A percentile compares a stretch with the other conserved stretches of the same genome.
Conservation (phyloP, 768 basidiomycete species). For the Tulasnella sp. region DNA sequence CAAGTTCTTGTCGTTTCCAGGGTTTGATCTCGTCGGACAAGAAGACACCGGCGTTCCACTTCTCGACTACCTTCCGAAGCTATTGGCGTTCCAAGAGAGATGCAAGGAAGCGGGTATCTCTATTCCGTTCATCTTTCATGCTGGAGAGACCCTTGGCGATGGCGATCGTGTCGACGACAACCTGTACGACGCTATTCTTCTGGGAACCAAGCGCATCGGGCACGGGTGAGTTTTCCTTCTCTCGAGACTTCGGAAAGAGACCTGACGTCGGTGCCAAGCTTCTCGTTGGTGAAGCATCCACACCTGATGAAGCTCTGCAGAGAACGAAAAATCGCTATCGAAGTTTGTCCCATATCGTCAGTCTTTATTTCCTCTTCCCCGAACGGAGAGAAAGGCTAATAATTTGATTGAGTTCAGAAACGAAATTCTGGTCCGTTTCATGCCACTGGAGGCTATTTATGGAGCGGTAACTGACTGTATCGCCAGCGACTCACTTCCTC, state of each 20-base stretch:
- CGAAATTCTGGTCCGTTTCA: slow-evolving; percentile 47
- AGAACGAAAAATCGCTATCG: slow-evolving; percentile 50
- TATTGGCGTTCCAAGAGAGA: slow-evolving; percentile 47
- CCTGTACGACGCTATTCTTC: slow-evolving; percentile 64
- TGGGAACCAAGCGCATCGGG: slow-evolving; percentile 70
- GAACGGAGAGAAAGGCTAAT: not conserved
- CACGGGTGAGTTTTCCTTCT: slow-evolving; percentile 44
- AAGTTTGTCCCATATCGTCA: slow-evolving; percentile 74
- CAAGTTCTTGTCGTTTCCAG: slow-evolving; percentile 25
- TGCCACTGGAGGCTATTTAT: not conserved
- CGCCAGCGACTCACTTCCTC: slow-evolving; percentile 58
- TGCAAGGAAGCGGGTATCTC: slow-evolving; percentile 46
- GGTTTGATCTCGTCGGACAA: slow-evolving; percentile 72
- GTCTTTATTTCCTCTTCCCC: slow-evolving; percentile 22
- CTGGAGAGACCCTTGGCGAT: slow-evolving; percentile 71
- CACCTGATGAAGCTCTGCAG: slow-evolving; percentile 56
- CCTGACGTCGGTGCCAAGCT: slow-evolving; percentile 30
- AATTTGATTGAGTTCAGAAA: slow-evolving; percentile 35
- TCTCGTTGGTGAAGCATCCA: slow-evolving; percentile 67
- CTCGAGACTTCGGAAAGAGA: not conserved
- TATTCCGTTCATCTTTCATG: slow-evolving; percentile 70
- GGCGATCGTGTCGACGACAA: slow-evolving; percentile 46
- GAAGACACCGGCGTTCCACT: slow-evolving; percentile 52
- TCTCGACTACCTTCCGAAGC: slow-evolving; percentile 47
- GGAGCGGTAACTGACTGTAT: not conserved